These are phyloP conservation scores for Sarocladium strictum DNA, from an alignment of 2,329 filamentous ascomycete genomes.

Conservation along the genomic window DNA sequence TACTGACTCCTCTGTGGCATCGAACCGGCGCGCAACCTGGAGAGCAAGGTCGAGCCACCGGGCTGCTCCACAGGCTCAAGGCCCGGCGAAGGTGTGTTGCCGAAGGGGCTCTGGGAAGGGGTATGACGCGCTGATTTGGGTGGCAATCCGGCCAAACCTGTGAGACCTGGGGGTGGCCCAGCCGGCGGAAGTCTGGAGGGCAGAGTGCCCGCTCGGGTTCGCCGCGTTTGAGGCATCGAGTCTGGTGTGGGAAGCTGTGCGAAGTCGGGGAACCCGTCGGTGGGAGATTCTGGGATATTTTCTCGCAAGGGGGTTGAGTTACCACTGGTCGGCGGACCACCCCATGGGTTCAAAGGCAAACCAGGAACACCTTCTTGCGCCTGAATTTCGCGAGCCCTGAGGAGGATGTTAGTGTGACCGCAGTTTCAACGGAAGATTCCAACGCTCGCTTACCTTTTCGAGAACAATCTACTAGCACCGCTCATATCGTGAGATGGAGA, in stretches of 20 bases:
- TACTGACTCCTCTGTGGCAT: slow-evolving; percentile 84
- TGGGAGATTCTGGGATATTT: slow-evolving; percentile 95
- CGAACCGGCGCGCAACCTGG: slow-evolving; percentile 82
- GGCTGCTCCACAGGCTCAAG: slow-evolving; percentile 40
- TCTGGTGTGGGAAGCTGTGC: slow-evolving; percentile 64
- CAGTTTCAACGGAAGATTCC: not conserved
- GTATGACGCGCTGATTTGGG: slow-evolving; percentile 80
- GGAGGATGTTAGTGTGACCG: slow-evolving; percentile 11
- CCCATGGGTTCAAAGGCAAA: slow-evolving; percentile 71
- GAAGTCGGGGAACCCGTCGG: slow-evolving; percentile 91
- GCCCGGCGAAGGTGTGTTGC: slow-evolving; percentile 57
- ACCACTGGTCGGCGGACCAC: slow-evolving; percentile 91
- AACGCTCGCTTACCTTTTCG: slow-evolving; percentile 69
- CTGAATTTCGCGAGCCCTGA: slow-evolving; percentile 89
- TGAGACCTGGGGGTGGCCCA: slow-evolving; percentile 54
- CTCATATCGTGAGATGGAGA: slow-evolving; percentile 91
- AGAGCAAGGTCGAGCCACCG: slow-evolving; percentile 68
- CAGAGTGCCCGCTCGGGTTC: slow-evolving; percentile 90
- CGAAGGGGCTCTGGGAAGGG: slow-evolving; percentile 79
- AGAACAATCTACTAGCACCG: slow-evolving; percentile 70
- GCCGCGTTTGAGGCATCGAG: slow-evolving; percentile 61
- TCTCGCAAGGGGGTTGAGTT: slow-evolving; percentile 94
- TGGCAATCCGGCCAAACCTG: slow-evolving; percentile 50
- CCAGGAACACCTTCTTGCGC: slow-evolving; percentile 82
- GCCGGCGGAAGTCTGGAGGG: slow-evolving; percentile 87